A percentile compares a stretch with the other conserved stretches of the same genome.
Conservation (phyloP, 2,329 filamentous ascomycete genomes). For the Xylaria sp. region DNA sequence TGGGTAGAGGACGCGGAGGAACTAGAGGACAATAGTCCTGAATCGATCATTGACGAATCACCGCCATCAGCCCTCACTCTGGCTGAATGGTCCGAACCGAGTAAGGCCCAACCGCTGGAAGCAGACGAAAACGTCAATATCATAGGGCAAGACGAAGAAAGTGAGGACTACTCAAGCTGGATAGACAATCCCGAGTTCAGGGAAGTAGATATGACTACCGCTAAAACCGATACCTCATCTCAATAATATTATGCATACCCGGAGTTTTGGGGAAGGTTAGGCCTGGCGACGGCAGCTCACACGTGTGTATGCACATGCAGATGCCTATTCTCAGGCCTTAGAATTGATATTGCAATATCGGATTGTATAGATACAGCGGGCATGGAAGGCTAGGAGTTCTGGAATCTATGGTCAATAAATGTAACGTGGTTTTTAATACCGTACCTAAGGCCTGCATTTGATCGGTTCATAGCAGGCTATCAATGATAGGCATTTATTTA, state of each 20-base stretch:
- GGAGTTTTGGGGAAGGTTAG: constrained; percentile 21
- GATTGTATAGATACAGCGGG: constrained; percentile 21
- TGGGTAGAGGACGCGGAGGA: constrained; percentile 49
- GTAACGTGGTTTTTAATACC: background rate
- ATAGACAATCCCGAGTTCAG: constrained; percentile 47
- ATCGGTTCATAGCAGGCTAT: too few relatives aligned
- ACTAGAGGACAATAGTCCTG: constrained; percentile 32
- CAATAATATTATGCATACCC: constrained; percentile 27
- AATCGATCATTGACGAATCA: constrained; percentile 27
- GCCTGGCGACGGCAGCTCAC: background rate
- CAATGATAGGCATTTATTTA: too few relatives aligned
- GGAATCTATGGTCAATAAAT: constrained; percentile 17
- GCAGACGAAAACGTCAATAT: constrained; percentile 3
- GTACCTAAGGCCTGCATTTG: background rate
- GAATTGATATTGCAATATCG: constrained; percentile 16
- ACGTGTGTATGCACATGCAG: background rate
- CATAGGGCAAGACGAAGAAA: constrained; percentile 38
- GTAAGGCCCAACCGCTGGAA: constrained; percentile 1
- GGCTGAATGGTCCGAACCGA: constrained; percentile 17
- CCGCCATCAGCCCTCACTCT: constrained; percentile 27
- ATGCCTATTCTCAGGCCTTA: background rate
- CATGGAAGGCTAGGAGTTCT: constrained; percentile 25
- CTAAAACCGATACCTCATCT: constrained; percentile 17
- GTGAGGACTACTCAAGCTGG: constrained; percentile 50
- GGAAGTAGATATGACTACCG: constrained; percentile 29